Evolutionary conservation across 495 filamentous ascomycete species (phyloP).

Genomic region (Hyaloscypha variabilis): DNA sequence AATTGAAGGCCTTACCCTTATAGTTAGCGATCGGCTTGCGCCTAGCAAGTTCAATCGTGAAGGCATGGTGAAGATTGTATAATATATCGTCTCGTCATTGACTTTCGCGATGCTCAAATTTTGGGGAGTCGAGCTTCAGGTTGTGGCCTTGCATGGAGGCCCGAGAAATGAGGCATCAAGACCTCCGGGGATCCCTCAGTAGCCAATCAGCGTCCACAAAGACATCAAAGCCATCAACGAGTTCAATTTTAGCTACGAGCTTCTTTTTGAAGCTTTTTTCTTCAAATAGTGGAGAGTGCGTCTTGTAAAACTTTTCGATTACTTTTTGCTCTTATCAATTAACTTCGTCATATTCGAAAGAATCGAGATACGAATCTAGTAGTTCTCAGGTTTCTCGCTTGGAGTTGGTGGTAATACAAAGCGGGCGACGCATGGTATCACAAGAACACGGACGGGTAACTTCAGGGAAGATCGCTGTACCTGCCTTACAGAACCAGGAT

Average conservation of each 20-base stretch:
- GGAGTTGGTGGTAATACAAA: conserved; percentile 4
- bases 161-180: conserved; percentile 1
- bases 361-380: not conserved
- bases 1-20: conserved; percentile 42
- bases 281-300: too few relatives aligned
- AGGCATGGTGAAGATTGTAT: conserved; percentile 41
- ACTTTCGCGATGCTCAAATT: not conserved
- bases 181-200: not conserved
- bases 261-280: too few relatives aligned
- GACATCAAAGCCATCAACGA: not conserved
- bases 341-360: not conserved
- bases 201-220: not conserved
- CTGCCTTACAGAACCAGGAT: conserved; percentile 14
- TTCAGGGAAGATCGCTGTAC: conserved; percentile 21
- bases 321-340: not conserved
- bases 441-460: not conserved
- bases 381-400: not conserved
- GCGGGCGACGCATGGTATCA: not conserved
- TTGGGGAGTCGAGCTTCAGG: not conserved
- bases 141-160: not conserved
- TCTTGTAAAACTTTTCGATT: too few relatives aligned
- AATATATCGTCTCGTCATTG: not conserved
- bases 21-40: conserved; percentile 45
- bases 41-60: conserved; percentile 50
- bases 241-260: too few relatives aligned